A percentile compares a stretch with the other conserved stretches of the same genome.
Conservation (phyloP, 108 stramenopile genomes). For the Pseudonitzschia pungens region DNA sequence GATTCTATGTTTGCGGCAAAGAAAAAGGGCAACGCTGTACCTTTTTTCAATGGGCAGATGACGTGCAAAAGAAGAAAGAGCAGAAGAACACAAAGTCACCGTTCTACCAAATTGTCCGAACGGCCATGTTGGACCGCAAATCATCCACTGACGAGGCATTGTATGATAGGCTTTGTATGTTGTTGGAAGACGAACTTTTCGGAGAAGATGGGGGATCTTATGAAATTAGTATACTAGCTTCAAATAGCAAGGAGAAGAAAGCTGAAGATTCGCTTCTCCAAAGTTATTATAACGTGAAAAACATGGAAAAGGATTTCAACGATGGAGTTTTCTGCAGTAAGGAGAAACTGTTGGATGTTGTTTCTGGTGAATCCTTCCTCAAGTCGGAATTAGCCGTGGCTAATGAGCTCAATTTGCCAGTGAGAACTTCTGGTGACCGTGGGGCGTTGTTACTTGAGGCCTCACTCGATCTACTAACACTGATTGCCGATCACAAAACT, state of each 20-base stretch:
- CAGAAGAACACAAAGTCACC: conserved; percentile 5
- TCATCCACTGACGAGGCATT: conserved; percentile 1
- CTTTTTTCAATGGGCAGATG: conserved; percentile 62
- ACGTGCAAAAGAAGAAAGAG: conserved; percentile 10
- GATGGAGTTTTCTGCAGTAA: conserved; percentile 45
- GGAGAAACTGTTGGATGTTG: conserved; percentile 30
- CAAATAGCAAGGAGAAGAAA: conserved; percentile 14
- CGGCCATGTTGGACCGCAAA: background rate
- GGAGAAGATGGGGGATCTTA: conserved; percentile 7
- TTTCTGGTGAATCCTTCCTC: background rate
- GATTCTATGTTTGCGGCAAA: conserved; percentile 86
- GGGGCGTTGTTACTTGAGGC: conserved; percentile 30
- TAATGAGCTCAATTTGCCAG: background rate
- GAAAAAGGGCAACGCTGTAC: conserved; percentile 64
- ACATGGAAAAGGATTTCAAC: conserved; percentile 21
- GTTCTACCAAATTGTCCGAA: background rate
- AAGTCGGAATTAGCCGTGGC: background rate
- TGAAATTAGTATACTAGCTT: background rate
- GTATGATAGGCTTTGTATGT: conserved; percentile 28
- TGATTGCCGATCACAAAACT: conserved; percentile 44
- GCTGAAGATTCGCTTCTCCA: conserved; percentile 9
- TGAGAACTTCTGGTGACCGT: background rate
- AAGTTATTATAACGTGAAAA: conserved; percentile 18
- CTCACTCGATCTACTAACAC: conserved; percentile 48
- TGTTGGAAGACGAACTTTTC: conserved; percentile 29